Evolutionary conservation across 1,139 yeast species (phyloP).

Genomic region (Geotrichum klebahnii): DNA sequence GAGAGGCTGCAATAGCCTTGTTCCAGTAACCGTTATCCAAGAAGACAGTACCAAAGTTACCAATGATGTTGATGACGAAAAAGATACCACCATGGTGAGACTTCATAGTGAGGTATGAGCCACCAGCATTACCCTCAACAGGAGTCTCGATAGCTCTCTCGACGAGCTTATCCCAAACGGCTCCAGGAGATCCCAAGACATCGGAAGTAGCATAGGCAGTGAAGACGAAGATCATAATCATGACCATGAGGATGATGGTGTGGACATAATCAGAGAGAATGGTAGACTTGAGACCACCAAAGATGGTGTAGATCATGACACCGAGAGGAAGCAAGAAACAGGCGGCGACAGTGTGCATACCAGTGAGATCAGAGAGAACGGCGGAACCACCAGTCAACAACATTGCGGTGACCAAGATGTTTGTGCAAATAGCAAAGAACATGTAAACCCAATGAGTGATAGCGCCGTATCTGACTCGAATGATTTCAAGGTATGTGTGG

Average conservation of each 20-base stretch:
- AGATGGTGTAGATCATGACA: slow-evolving; percentile 73
- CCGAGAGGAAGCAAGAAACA: slow-evolving; percentile 78
- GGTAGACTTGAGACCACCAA: slow-evolving; percentile 89
- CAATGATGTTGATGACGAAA: slow-evolving; percentile 76
- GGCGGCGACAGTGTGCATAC: slow-evolving; percentile 78
- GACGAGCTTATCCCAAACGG: slow-evolving; percentile 65
- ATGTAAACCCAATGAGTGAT: slow-evolving; percentile 63
- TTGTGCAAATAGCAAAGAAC: slow-evolving; percentile 80
- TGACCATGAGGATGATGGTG: slow-evolving; percentile 48
- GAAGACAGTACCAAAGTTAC: slow-evolving; percentile 86
- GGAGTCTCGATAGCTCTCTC: slow-evolving; percentile 57
- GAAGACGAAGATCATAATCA: slow-evolving; percentile 39
- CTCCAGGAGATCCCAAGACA: slow-evolving; percentile 70
- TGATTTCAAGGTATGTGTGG: slow-evolving; percentile 70
- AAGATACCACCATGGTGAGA: slow-evolving; percentile 74
- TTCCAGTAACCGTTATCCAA: slow-evolving; percentile 88
- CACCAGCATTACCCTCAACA: slow-evolving; percentile 66
- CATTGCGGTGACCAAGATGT: slow-evolving; percentile 83
- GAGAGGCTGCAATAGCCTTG: slow-evolving; percentile 76
- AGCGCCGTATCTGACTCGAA: slow-evolving; percentile 65
- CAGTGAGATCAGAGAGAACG: slow-evolving; percentile 69
- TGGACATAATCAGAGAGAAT: slow-evolving; percentile 84
- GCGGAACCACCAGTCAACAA: slow-evolving; percentile 83
- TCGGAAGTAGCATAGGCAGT: slow-evolving; percentile 50
- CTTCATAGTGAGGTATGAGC: slow-evolving; percentile 73